phyloP scores from a whole-genome alignment of 441 rosid genomes.

The Arabidopsis hybrid region DNA sequence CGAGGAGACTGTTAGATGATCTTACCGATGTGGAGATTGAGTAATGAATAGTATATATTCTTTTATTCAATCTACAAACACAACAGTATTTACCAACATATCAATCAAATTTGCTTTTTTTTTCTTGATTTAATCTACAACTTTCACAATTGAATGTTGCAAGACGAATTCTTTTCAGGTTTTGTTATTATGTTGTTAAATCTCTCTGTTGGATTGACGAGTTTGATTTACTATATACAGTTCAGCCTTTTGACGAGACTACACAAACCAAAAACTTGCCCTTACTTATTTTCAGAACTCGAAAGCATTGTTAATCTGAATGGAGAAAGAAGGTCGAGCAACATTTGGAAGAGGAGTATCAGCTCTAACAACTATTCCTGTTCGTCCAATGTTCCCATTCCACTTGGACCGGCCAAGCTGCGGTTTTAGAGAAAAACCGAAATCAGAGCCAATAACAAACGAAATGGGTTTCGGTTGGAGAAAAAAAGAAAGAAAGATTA shows the following conservation, averaged over 20 bases:
- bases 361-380: constrained; percentile 75
- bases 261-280: constrained; percentile 11
- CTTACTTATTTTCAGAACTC: constrained; percentile 64
- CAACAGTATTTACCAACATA: neutral
- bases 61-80: constrained; percentile 7
- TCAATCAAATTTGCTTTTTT: neutral
- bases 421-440: constrained; percentile 21
- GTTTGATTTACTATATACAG: constrained; percentile 37
- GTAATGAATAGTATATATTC: constrained; percentile 6
- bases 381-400: constrained; percentile 89
- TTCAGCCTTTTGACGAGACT: constrained; percentile 1
- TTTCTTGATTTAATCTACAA: neutral
- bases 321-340: constrained; percentile 73
- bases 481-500: neutral
- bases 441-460: neutral
- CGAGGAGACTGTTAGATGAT: constrained; percentile 37
- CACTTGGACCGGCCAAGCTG: constrained; percentile 93
- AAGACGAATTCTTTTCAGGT: neutral
- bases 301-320: constrained; percentile 82
- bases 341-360: constrained; percentile 73
- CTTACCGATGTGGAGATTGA: constrained; percentile 38
- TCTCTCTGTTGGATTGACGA: constrained; percentile 6
- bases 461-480: neutral
- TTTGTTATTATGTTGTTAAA: neutral
- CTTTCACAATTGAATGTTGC: neutral